Evolutionary conservation across 495 filamentous ascomycete species (phyloP), one percentile per base, ranked within the genome.

Genomic region (Hypoxylon subgilvum): DNA sequence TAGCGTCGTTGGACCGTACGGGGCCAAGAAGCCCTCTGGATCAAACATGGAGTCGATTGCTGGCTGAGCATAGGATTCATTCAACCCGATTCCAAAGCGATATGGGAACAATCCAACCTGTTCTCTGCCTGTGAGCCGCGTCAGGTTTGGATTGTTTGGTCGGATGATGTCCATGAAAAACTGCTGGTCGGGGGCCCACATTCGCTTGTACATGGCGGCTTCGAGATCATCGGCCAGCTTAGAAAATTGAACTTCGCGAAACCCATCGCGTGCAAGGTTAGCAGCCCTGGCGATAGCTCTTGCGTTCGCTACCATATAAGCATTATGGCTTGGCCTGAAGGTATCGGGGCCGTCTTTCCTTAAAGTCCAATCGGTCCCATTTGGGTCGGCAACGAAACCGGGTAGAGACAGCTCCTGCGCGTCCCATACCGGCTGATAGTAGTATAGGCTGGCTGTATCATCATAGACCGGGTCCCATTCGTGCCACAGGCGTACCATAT

Each of bases 281-380:
- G 76, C 76, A 27, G 73, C 67, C 1, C 65, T 54, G 6, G 73
- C 61, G 17, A 79, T 77, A 14, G 72, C 74, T 27, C 67, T 61
- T 12, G 76, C 74, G 50, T 70, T 71, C n/a, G 74, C 74, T 6
- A 77, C 70, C 76, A 78, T 78, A 35, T 79, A 79, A 12, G 76
- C 71, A 48, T 79, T 79, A 45, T 72, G 68, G 40, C 66, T 73
- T 3, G 76, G 74, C 32, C 75, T 62, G 34, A 72, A 78, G 9
- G 76, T 76, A 46, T 75, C 59, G 4, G 75, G 76, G 13, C 76
- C 76, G 46, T 73, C 63, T 35, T 67, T 70, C 66, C 54, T 65
- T 25, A 62, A 31, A 14, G 47, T 49, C 45, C 56, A 71, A 58
- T 68, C 69, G 34, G 54, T 74, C 36, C 38, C 50, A 18, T 69